Conservation (phyloP, 352 stramenopile genomes). For the Blastocystis sp. region DNA sequence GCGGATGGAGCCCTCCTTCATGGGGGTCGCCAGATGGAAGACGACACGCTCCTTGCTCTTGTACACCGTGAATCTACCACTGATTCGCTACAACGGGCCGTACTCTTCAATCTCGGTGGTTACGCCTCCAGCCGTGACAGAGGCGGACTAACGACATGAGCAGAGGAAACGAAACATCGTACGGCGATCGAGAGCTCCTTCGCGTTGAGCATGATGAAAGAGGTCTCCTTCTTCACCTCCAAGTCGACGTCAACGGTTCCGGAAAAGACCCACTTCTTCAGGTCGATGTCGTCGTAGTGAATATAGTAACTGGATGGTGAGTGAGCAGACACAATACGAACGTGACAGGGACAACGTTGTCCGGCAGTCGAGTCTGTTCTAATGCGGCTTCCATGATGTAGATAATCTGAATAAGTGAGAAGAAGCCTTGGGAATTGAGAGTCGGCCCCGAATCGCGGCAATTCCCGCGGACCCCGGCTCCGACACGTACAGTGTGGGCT, state of each 20-base stretch:
- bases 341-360: conserved; percentile 50
- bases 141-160: conserved; percentile 57
- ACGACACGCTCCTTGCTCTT: conserved; percentile 73
- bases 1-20: conserved; percentile 73
- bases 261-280: conserved; percentile 80
- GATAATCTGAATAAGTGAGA: conserved; percentile 8
- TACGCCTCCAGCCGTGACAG: conserved; percentile 61
- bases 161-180: conserved; percentile 44
- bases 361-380: conserved; percentile 46
- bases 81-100: conserved; percentile 71
- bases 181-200: conserved; percentile 83
- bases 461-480: neutral
- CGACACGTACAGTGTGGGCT: neutral
- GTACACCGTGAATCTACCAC: conserved; percentile 78
- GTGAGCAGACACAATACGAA: neutral
- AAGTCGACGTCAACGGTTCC: conserved; percentile 76
- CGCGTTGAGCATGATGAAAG: conserved; percentile 85
- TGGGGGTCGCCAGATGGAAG: conserved; percentile 70
- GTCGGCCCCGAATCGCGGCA: neutral
- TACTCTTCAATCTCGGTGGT: conserved; percentile 75
- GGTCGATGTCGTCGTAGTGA: conserved; percentile 79
- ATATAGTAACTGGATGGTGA: conserved; percentile 75
- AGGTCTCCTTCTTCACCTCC: conserved; percentile 76
- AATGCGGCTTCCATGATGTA: conserved; percentile 66
- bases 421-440: neutral